These are phyloP conservation scores for Cryphonectria nitschkei DNA, from an alignment of 2,329 filamentous ascomycete species.

Conservation along the genomic window DNA sequence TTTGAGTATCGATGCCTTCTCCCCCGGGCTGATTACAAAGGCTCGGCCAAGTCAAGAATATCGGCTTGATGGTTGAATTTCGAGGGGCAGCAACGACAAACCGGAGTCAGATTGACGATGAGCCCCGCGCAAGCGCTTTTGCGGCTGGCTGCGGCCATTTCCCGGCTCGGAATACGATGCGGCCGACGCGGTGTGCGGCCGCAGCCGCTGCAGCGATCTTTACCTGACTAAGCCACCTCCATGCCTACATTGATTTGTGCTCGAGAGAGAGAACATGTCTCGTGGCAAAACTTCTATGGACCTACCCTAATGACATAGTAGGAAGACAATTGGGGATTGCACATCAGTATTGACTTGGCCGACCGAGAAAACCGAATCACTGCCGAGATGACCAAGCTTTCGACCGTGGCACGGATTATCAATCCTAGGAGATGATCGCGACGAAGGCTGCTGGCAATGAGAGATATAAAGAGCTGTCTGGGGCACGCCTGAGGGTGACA, in stretches of 20 bases:
- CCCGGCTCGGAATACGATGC: conserved; percentile 2
- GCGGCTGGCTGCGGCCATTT: neutral
- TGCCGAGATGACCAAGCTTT: neutral
- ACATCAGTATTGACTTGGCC: neutral
- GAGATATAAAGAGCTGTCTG: neutral
- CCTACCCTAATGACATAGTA: neutral
- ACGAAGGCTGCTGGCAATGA: neutral
- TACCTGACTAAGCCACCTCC: neutral
- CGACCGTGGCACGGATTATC: neutral
- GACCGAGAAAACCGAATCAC: neutral
- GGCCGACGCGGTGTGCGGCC: conserved; percentile 4
- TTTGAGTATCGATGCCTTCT: no score
- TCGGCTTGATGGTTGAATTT: neutral
- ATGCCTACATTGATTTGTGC: neutral
- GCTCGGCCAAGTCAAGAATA: neutral
- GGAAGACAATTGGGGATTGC: neutral
- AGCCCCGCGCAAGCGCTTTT: neutral
- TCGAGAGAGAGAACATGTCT: neutral
- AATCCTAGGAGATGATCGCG: neutral
- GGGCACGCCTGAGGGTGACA: neutral
- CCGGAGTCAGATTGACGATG: neutral
- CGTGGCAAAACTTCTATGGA: neutral
- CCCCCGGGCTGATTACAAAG: no score
- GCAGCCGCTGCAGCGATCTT: neutral
- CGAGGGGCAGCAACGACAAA: neutral